Conservation (phyloP, 2,329 filamentous ascomycete genomes). For the Pseudocercospora eumusae region DNA sequence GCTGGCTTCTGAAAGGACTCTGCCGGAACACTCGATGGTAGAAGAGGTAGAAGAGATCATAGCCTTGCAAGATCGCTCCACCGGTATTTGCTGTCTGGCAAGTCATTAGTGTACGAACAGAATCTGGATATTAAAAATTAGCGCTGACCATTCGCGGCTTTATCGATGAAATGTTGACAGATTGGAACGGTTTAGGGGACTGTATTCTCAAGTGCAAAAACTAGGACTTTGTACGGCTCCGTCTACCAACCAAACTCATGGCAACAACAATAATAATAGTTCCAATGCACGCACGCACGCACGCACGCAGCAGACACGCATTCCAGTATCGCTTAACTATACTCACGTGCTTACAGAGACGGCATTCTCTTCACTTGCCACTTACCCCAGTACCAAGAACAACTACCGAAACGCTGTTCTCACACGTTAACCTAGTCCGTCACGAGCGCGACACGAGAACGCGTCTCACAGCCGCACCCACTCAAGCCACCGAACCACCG, state of each 20-base stretch:
- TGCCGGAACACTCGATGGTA: conserved; percentile 56
- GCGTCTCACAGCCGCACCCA: not conserved
- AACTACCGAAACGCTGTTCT: not conserved
- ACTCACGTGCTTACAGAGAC: conserved; percentile 29
- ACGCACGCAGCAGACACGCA: not conserved
- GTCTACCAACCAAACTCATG: not conserved
- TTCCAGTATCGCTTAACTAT: too few species aligned
- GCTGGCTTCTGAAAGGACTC: too few species aligned
- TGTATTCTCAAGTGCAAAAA: too few species aligned
- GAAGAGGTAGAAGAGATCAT: conserved; percentile 60
- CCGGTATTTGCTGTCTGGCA: conserved; percentile 56
- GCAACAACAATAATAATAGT: not conserved
- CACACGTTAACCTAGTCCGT: not conserved
- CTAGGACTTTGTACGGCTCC: too few species aligned
- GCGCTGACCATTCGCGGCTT: conserved; percentile 41
- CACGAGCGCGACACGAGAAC: not conserved
- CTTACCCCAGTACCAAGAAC: not conserved
- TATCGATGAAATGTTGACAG: conserved; percentile 47
- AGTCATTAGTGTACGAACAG: not conserved
- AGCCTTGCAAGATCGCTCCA: conserved; percentile 59
- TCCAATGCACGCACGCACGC: too few species aligned
- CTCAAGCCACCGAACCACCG: not conserved
- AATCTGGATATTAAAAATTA: not conserved
- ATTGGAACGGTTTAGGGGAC: conserved; percentile 45
- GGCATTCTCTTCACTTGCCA: conserved; percentile 10